Evolutionary conservation across 257 asterid species (phyloP), one percentile per base, ranked within the genome.

Genomic region (Solanum gracilifrons): DNA sequence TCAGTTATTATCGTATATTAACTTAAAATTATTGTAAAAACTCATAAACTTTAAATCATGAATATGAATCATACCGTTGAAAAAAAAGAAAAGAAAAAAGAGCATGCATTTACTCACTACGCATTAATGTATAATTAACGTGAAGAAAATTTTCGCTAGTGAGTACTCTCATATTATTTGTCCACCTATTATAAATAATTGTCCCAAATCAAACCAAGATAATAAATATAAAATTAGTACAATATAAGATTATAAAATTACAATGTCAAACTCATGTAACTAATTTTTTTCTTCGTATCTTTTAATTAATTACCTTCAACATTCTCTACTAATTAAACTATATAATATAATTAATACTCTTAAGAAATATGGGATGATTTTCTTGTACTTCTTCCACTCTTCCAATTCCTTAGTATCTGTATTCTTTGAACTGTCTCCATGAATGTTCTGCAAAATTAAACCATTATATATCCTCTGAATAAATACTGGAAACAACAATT

Each of bases 371-470:
- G 41, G 9, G 68, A 27, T 31, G 68, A 80, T 29, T 46, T 80
- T 46, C 85, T 29, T 46, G 68, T 27, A 29, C 27, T 80, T 80
- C 41, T 18, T 46, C 68, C 29, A 27, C 39, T 80, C 85, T 80
- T 46, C 39, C 76, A 41, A 84, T 23, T 84, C 60, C 87, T 62
- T 62, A 84, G 11, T n/a, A 84, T 60, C 35, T 84, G 75, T 62
- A 84, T 84, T 66, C 87, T 84, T 13, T 60, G 77, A 84, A 36
- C 87, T 23, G 87, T 33, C 77, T 84, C 87, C 77, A 88, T 83
- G 89, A 95, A 93, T 51, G 79, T 87, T 82, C 96, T 95, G 95
- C 94, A 87, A 84, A 66, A 62, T 23, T 62, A 62, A 62, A 62
- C 0, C 84, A 84, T 36, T 13, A 79, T 62, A 15, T 11, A 21